Conservation (phyloP, 2,329 filamentous ascomycete genomes). For the Cryphonectria parasitica region DNA sequence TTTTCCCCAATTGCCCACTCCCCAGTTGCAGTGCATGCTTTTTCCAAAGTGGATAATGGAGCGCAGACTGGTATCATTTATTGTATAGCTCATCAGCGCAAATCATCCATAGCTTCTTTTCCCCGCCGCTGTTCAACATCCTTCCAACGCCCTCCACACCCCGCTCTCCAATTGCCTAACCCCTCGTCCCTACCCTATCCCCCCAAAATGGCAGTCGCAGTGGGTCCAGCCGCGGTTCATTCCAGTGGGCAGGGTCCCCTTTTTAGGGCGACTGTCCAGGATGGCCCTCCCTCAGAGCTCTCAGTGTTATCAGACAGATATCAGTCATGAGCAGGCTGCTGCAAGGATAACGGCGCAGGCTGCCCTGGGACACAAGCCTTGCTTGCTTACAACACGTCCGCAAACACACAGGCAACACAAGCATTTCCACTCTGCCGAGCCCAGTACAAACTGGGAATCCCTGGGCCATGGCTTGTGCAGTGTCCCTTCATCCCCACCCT, state of each 20-base stretch:
- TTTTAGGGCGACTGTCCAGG: constrained; percentile 4
- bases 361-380: not conserved
- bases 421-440: not conserved
- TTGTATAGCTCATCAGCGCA: not conserved
- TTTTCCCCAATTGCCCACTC: not conserved
- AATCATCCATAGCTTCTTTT: not conserved
- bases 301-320: too few species aligned
- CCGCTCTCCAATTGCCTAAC: constrained; percentile 12
- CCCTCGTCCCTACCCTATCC: not conserved
- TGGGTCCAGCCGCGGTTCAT: not conserved
- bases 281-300: not conserved
- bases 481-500: not conserved
- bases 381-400: constrained; percentile 5
- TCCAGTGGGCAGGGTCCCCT: not conserved
- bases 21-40: not conserved
- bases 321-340: not conserved
- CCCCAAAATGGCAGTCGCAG: constrained; percentile 1
- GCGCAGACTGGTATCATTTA: not conserved
- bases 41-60: not conserved
- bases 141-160: constrained; percentile 8
- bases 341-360: not conserved
- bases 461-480: not conserved
- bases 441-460: constrained; percentile 5
- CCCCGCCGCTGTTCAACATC: constrained; percentile 1
- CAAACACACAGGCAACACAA: not conserved